Evolutionary conservation across 169 alveolate species (phyloP), one percentile per base, ranked within the genome.

Genomic region (Babesia caballi): DNA sequence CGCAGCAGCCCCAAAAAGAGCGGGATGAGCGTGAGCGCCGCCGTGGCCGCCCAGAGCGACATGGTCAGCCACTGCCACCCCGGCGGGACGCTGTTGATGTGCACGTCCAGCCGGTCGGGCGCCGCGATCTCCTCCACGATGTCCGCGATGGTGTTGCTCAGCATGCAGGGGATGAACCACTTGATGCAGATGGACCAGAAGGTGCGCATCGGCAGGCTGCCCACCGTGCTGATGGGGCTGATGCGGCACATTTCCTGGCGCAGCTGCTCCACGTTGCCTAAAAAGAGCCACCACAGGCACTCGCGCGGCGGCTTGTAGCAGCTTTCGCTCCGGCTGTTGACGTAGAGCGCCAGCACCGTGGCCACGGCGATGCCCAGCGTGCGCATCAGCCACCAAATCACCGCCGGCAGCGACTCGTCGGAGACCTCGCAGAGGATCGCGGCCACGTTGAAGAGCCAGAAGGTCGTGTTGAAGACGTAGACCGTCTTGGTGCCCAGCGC

Each of bases 171-270:
- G 23, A 73, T 68, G 7, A 87, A 61, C 87, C 89, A 87, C 56
- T 87, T 87, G 59, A 87, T 87, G 65, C 90, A 76, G 28, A 87
- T 66, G 12, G 93, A 87, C 93, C 93, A 87, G 40, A 73, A 46
- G 40, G 83, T 61, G 17, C 84, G 41, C 69, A 77, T 76, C 19
- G 80, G 80, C 28, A 85, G 78, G 40, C 70, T 71, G 30, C 57
- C 58, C 12, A 65, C 84, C n/a, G 61, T 87, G 56, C 80, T 57
- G 57, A 83, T 83, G 3, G 88, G 88, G 23, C 75, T 78, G 35
- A 87, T 73, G 46, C 93, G 56, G 49, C 74, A 72, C 12, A 87
- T 21, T 23, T 83, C 89, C 44, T 21, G 35, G 51, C 93, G 8
- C 46, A 83, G 40, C 25, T 46, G 61, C 52, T 87, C 93, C 32